Conservation (phyloP, 177 flowering plant genomes). For the Vitis hybrid region DNA sequence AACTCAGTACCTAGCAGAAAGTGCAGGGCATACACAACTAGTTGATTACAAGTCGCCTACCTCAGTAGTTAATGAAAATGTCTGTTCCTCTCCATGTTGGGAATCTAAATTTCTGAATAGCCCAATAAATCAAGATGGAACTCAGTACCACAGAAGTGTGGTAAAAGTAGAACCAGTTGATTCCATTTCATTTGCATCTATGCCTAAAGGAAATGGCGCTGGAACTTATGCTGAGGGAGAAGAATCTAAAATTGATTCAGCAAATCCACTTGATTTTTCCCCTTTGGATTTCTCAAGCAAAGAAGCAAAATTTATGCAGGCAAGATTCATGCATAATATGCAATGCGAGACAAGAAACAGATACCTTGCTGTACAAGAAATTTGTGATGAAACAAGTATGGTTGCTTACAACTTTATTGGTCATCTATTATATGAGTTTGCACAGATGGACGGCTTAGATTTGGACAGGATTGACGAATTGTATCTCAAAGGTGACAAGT, state of each 20-base stretch:
- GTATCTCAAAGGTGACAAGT: conserved; percentile 44
- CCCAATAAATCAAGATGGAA: conserved; percentile 4
- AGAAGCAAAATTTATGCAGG: neutral
- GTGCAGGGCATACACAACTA: conserved; percentile 42
- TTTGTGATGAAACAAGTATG: conserved; percentile 63
- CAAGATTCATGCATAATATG: conserved; percentile 1
- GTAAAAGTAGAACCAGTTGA: neutral
- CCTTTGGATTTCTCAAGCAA: neutral
- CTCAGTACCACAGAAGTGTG: neutral
- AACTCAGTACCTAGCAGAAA: conserved; percentile 22
- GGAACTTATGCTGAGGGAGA: neutral
- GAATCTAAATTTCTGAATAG: conserved; percentile 12
- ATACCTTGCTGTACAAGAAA: conserved; percentile 61
- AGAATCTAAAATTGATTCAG: neutral
- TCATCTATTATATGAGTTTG: conserved; percentile 42
- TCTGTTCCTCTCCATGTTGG: conserved; percentile 8
- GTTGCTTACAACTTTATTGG: conserved; percentile 65
- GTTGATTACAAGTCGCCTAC: conserved; percentile 8
- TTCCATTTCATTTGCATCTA: neutral
- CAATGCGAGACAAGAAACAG: conserved; percentile 16
- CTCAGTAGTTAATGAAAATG: conserved; percentile 5
- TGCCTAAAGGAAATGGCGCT: neutral
- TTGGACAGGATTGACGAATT: conserved; percentile 32
- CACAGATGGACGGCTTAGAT: conserved; percentile 31
- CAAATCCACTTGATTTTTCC: neutral